Base-by-base conservation (phyloP, 495 filamentous ascomycete species). In the Pseudotulostoma volvatum region DNA sequence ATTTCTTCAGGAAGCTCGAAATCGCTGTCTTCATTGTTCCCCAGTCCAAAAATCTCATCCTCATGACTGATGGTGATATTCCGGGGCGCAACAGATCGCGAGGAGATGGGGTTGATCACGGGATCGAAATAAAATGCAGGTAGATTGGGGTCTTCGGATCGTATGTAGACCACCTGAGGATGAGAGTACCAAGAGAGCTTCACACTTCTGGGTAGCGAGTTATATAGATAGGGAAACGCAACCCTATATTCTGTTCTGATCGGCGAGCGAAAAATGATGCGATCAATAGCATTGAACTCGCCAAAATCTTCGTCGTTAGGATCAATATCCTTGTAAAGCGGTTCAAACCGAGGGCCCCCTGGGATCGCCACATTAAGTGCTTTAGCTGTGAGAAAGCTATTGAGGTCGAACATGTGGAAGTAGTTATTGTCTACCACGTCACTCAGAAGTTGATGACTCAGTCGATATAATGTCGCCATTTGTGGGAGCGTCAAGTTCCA, bases 261-360 rank as follows among this genome's bases (percentile, higher is more conserved):
- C 2, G 92, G 92, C 28, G 81, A 75, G 36, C 92, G 80, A 69
- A 99, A 99, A 48, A 99, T 99, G 58, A 99, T 99, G 43, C 92
- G 84, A 54, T 96, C 88, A 52, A 99, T 99, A 33, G 88, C 92
- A 50, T 99, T 99, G 73, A 99, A 99, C 58, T 99, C 92, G 53
- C 92, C 90, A 59, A 99, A 99, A 53, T 99, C 92, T 57, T 99
- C 92, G 50, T 96, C 87, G 50, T 99, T 96, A 20, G 92, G 92
- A 53, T 99, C 88, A 35, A 99, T 84, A 46, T 99, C 92, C 60
- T 99, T 99, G 67, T 96, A 99, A 8, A 99, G 60, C 11, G 92
- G 92, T 61, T 99, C 92, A 40, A 99, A 99, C 31, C 90, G 77
- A 45, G 92, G 92, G 25, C 92, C 92, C 54, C 92, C 92, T 9